A percentile compares a stretch with the other conserved stretches of the same genome.
These are phyloP conservation scores for Agrocybe chaxingu DNA, from an alignment of 768 basidiomycete species.

Conservation along the genomic window DNA sequence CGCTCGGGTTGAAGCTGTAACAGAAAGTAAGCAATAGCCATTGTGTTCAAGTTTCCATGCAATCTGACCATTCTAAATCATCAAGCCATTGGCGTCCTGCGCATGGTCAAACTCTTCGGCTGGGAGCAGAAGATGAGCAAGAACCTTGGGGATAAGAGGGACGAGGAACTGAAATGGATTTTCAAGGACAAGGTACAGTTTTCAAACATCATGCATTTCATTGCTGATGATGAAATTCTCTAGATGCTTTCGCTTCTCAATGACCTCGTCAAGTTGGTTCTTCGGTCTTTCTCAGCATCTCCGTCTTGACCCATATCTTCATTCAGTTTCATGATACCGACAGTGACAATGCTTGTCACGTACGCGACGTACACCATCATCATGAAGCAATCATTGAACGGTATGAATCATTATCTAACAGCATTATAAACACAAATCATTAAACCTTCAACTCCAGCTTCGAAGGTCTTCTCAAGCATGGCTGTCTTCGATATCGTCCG, in stretches of 20 bases:
- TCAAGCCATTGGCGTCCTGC: slow-evolving; percentile 51
- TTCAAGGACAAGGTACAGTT: slow-evolving; percentile 38
- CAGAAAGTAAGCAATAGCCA: slow-evolving; percentile 42
- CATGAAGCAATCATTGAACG: slow-evolving; percentile 20
- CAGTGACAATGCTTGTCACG: slow-evolving; percentile 62
- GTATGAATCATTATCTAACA: slow-evolving; percentile 5
- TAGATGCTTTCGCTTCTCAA: slow-evolving; percentile 34
- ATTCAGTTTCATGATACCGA: slow-evolving; percentile 53
- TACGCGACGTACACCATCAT: slow-evolving; percentile 52
- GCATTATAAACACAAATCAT: slow-evolving; percentile 16
- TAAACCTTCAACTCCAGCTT: slow-evolving; percentile 26
- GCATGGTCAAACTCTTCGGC: slow-evolving; percentile 77
- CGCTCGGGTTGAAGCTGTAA: slow-evolving; percentile 57
- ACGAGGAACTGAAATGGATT: slow-evolving; percentile 58
- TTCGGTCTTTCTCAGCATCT: background rate
- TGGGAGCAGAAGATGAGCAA: slow-evolving; percentile 60
- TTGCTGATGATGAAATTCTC: background rate
- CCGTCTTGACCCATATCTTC: background rate
- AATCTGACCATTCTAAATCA: background rate
- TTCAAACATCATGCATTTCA: background rate
- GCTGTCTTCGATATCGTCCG: slow-evolving; percentile 62
- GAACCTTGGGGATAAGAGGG: slow-evolving; percentile 53
- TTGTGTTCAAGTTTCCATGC: slow-evolving; percentile 1
- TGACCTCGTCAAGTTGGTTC: slow-evolving; percentile 45
- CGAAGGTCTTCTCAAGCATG: slow-evolving; percentile 55